phyloP scores from a whole-genome alignment of 2,329 filamentous ascomycete species.

The Xylaria sp. region DNA sequence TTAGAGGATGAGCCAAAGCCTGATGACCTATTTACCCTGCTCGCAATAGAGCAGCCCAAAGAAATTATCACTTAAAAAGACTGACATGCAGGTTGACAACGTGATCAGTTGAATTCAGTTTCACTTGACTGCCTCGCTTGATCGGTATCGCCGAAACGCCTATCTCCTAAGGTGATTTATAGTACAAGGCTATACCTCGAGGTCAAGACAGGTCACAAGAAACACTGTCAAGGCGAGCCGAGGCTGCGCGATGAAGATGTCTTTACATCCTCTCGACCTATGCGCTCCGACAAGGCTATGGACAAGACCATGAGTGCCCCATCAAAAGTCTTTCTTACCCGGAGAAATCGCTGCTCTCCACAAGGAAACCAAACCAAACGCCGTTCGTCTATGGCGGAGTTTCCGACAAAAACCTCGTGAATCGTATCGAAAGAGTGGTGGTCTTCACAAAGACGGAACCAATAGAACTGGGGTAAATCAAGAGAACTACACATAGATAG shows the following conservation, averaged over 20 bases:
- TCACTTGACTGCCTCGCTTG: conserved; percentile 1
- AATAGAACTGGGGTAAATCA: conserved; percentile 20
- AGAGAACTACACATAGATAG: conserved; percentile 38
- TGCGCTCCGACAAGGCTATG: conserved; percentile 6
- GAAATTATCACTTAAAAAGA: conserved; percentile 11
- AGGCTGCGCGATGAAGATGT: conserved; percentile 14
- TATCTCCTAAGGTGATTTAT: conserved; percentile 22
- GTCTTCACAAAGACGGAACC: background rate
- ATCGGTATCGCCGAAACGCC: conserved; percentile 10
- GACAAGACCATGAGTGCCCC: conserved; percentile 20
- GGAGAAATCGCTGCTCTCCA: conserved; percentile 12
- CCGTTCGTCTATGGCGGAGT: conserved; percentile 13
- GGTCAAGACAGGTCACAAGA: background rate
- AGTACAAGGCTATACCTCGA: conserved; percentile 20
- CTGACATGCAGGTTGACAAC: background rate
- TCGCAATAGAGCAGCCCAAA: conserved; percentile 50
- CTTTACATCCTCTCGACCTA: conserved; percentile 17
- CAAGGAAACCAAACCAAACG: conserved; percentile 26
- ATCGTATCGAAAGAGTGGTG: conserved; percentile 12
- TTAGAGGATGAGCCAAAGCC: conserved; percentile 62
- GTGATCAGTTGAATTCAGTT: conserved; percentile 18
- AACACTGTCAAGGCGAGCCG: conserved; percentile 10
- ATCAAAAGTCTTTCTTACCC: conserved; percentile 21
- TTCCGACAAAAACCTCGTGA: conserved; percentile 21
- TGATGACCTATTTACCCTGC: conserved; percentile 55